Percentiles rank a stretch among this genome's conserved stretches.
phyloP scores from a whole-genome alignment of 2,329 filamentous ascomycete genomes.

The Penicillium glabrum region DNA sequence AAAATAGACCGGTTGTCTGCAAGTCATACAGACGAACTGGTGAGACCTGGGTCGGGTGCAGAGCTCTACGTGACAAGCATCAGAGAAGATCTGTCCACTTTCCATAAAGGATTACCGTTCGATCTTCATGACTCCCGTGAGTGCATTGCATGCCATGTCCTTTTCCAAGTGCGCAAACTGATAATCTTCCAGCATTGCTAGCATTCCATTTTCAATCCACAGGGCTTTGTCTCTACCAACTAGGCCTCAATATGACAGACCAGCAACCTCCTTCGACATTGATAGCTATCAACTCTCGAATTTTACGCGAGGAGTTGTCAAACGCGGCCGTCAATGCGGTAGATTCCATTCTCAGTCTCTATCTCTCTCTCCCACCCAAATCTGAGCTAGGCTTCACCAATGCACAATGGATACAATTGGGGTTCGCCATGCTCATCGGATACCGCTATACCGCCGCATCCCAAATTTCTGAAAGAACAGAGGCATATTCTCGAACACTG shows the following conservation, averaged over 20 bases:
- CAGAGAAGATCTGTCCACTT: conserved; percentile 33
- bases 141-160: neutral
- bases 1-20: conserved; percentile 32
- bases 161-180: neutral
- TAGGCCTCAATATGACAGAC: conserved; percentile 30
- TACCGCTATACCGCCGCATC: conserved; percentile 10
- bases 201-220: conserved; percentile 41
- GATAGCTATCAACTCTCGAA: conserved; percentile 5
- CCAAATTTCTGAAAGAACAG: neutral
- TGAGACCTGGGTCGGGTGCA: conserved; percentile 20
- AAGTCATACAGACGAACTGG: conserved; percentile 14
- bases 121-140: conserved; percentile 14
- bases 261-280: conserved; percentile 6
- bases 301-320: conserved; percentile 7
- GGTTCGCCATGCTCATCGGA: conserved; percentile 29
- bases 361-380: conserved; percentile 34
- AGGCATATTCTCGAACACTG: conserved; percentile 1
- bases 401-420: conserved; percentile 42
- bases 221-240: conserved; percentile 42
- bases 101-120: conserved; percentile 29
- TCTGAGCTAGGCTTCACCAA: conserved; percentile 40
- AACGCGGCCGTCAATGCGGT: conserved; percentile 16
- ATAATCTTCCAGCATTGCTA: conserved; percentile 35
- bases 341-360: conserved; percentile 28
- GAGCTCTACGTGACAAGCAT: conserved; percentile 32